A percentile compares a stretch with the other conserved stretches of the same genome.
phyloP scores from a whole-genome alignment of 2,329 filamentous ascomycete species.

The Teratosphaeriaceae sp. region DNA sequence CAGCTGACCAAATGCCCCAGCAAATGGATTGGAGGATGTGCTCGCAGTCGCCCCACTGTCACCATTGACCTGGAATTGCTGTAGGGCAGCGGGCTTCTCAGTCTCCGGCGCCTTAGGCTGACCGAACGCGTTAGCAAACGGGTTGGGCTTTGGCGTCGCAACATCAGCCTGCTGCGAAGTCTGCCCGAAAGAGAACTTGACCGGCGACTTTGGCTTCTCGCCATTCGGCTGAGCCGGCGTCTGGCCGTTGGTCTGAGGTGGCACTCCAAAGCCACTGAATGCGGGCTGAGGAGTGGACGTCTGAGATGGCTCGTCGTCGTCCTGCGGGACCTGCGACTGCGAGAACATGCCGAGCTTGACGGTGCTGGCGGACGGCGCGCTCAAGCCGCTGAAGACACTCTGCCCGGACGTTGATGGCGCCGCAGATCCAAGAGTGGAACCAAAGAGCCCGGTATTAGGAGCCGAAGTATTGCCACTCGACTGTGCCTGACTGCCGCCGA shows the following conservation, averaged over 20 bases:
- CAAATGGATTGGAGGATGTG: not conserved
- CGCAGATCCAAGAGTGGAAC: constrained; percentile 4
- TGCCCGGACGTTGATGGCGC: not conserved
- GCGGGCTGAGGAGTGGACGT: not conserved
- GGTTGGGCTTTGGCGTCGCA: constrained; percentile 3
- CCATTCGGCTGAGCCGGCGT: not conserved
- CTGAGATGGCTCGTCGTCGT: not conserved
- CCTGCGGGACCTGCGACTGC: not conserved
- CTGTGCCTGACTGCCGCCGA: not conserved
- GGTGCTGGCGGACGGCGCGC: not conserved
- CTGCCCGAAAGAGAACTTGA: constrained; percentile 2
- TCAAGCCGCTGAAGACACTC: constrained; percentile 4
- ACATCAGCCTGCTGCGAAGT: not conserved
- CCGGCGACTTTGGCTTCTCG: not conserved
- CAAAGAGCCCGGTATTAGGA: constrained; percentile 4
- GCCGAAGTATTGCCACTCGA: constrained; percentile 1
- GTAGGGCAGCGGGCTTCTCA: constrained; percentile 2
- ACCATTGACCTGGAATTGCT: constrained; percentile 1
- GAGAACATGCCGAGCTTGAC: not conserved
- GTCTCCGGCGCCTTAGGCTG: not conserved
- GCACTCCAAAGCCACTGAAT: not conserved
- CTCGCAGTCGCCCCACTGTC: not conserved
- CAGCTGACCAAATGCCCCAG: not conserved
- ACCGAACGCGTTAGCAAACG: not conserved
- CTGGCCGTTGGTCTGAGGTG: not conserved